Percentiles rank a stretch among this genome's conserved stretches.
Conservation (phyloP, 108 stramenopile genomes). For the Fragilariopsis cylindrus region DNA sequence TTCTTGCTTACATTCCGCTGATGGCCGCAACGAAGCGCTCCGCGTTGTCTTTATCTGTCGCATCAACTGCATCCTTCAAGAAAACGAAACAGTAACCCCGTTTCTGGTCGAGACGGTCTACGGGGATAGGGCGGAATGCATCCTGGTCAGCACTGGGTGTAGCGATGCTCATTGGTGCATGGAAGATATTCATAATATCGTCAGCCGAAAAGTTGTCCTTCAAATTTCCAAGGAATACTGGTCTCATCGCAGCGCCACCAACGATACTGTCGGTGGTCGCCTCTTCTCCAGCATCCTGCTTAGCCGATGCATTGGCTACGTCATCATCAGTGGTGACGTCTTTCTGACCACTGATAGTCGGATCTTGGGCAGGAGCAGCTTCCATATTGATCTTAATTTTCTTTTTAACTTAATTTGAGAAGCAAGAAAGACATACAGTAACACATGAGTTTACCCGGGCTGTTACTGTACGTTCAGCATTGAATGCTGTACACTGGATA, state of each 20-base stretch:
- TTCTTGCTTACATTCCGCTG: constrained; percentile 79
- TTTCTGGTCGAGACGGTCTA: constrained; percentile 80
- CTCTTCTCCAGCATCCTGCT: neutral
- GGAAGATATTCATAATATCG: constrained; percentile 58
- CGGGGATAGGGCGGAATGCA: constrained; percentile 37
- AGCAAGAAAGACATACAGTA: too few species aligned
- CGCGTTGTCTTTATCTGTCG: constrained; percentile 63
- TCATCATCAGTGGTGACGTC: neutral
- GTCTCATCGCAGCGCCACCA: constrained; percentile 55
- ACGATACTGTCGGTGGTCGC: neutral
- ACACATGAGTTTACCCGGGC: too few species aligned
- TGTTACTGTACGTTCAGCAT: too few species aligned
- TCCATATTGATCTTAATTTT: too few species aligned
- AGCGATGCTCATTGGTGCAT: constrained; percentile 32
- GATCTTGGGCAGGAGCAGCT: constrained; percentile 6
- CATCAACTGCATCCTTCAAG: constrained; percentile 64
- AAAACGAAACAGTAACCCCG: constrained; percentile 87
- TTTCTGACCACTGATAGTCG: neutral
- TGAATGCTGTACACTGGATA: too few species aligned
- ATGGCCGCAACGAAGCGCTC: constrained; percentile 70
- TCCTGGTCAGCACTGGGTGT: constrained; percentile 30
- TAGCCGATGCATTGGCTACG: constrained; percentile 1
- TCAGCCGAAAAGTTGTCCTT: constrained; percentile 42
- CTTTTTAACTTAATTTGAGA: too few species aligned
- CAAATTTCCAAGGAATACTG: constrained; percentile 78